Conservation (phyloP, 208 protist species). For the Tritrichomonas foetus region DNA sequence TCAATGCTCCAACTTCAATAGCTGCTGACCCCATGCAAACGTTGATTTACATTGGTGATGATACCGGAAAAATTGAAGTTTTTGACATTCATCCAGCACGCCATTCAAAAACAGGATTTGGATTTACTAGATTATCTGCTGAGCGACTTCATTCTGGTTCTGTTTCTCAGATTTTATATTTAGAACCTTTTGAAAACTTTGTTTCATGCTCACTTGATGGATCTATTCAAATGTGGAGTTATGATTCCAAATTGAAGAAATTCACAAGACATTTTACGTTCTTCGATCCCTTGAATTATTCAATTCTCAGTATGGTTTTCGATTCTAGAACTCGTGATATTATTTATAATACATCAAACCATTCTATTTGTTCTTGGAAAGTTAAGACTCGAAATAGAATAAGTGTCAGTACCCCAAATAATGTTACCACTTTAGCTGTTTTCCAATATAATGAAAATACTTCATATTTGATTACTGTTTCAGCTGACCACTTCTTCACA, state of each 20-base stretch:
- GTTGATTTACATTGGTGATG: background rate
- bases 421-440: background rate
- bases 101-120: background rate
- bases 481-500: background rate
- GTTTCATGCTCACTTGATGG: background rate
- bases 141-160: background rate
- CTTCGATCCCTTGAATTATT: background rate
- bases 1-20: background rate
- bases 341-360: background rate
- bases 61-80: background rate
- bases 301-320: background rate
- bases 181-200: background rate
- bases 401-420: background rate
- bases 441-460: background rate
- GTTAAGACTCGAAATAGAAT: background rate
- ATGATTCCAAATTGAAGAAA: background rate
- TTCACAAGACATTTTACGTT: background rate
- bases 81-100: background rate
- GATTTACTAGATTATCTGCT: background rate
- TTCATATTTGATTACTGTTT: background rate
- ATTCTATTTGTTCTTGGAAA: background rate
- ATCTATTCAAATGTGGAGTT: background rate
- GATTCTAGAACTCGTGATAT: background rate
- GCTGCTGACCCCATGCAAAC: background rate
- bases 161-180: conserved; percentile 1